Conservation (phyloP, 768 basidiomycete species). For the Phallus indusiatus region DNA sequence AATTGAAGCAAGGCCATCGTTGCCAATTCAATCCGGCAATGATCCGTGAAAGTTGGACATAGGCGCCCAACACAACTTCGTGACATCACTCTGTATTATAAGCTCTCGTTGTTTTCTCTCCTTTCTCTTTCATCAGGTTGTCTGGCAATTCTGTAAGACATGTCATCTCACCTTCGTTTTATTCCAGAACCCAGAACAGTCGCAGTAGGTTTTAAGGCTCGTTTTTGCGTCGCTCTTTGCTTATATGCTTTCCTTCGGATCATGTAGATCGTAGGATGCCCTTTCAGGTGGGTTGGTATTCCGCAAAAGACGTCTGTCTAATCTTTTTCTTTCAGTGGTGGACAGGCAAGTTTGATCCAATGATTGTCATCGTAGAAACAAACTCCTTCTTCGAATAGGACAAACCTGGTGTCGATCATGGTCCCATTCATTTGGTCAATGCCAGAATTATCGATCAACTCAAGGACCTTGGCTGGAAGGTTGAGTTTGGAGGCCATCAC, state of each 20-base stretch:
- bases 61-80: neutral
- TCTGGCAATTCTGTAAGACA: slow-evolving; percentile 4
- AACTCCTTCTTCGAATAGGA: slow-evolving; percentile 33
- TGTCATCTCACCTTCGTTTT: slow-evolving; percentile 31
- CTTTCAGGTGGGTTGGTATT: slow-evolving; percentile 66
- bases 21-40: neutral
- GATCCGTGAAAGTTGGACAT: neutral
- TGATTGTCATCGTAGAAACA: neutral
- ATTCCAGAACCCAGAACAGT: slow-evolving; percentile 63
- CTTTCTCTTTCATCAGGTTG: no score
- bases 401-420: slow-evolving; percentile 73
- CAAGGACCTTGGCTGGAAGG: slow-evolving; percentile 73
- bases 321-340: slow-evolving; percentile 38
- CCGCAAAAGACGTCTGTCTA: slow-evolving; percentile 7
- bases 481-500: slow-evolving; percentile 84
- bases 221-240: neutral
- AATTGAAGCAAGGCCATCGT: neutral
- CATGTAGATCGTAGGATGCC: slow-evolving; percentile 81
- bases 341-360: slow-evolving; percentile 39
- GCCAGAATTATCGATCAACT: slow-evolving; percentile 79
- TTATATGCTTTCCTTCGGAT: slow-evolving; percentile 10
- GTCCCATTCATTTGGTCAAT: slow-evolving; percentile 81
- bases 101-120: no score
- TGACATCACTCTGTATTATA: neutral
- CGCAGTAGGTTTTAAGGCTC: slow-evolving; percentile 47